Base-by-base conservation (phyloP, 306 rosid species). In the Rubus idaeus region DNA sequence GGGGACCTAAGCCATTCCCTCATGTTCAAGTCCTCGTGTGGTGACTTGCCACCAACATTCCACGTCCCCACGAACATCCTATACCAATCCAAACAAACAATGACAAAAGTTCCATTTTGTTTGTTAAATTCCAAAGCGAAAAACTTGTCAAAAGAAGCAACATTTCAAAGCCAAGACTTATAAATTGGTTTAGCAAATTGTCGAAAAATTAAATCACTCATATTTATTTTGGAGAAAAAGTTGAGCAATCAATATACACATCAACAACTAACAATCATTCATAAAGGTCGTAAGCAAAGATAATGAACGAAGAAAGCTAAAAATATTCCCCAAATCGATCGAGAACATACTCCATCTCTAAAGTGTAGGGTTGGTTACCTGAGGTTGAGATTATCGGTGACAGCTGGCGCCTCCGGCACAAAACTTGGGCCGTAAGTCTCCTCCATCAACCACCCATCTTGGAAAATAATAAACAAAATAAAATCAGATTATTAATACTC, bases 41-140 rank as follows among this genome's bases (percentile, higher is more conserved):
- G 98, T 12, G 98, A 75, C 73, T 90, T 92, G n/a, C 98, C 98
- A 69, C 97, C 98, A 26, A 95, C 96, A 78, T 95, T 95, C 98
- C 98, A 95, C 57, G 98, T 95, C 78, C 98, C 98, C 60, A 89
- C 97, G 44, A 90, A 85, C 90, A 90, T 88, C 79, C 98, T 95
- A 63, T 0, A 12, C 3, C 35, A 73, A 51, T 35, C 63, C 49
- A n/a, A 45, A 68, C 51, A 42, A 2, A 40, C 8, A 55, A 3
- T 4, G 14, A 9, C 55, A 73, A 20, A 73, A 37, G 10, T 41
- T 42, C 11, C 5, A 21, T n/a, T 5, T 21, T 12, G 26, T 23
- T 57, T 1, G 77, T 73, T 5, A 41, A 55, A 12, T 3, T 20
- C 12, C 74, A 53, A n/a, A 46, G 67, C 46, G 2, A 2, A 40